Conservation (phyloP, 176 grass and related monocot genomes). For the Dactylis glomerata region DNA sequence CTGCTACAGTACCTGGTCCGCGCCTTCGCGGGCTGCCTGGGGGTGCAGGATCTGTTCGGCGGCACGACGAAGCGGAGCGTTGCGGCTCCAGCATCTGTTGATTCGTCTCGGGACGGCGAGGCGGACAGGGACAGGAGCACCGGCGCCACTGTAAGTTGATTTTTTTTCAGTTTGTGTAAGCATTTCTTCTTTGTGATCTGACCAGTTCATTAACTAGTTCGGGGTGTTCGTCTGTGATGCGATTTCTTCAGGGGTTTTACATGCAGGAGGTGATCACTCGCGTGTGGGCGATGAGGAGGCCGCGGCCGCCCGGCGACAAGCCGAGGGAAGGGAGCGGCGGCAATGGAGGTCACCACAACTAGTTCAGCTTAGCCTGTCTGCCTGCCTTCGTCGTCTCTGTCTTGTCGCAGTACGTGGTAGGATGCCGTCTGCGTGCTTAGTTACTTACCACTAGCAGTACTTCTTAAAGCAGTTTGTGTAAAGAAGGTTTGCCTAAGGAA, state of each 20-base stretch:
- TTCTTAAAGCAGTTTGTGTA: not conserved
- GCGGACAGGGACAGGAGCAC: not conserved
- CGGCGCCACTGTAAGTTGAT: conserved; percentile 30
- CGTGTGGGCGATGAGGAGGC: conserved; percentile 2
- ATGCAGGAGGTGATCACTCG: conserved; percentile 9
- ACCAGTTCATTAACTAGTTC: not conserved
- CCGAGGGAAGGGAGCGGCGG: conserved; percentile 40
- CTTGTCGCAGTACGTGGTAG: not conserved
- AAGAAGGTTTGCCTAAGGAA: not conserved
- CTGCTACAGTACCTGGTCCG: conserved; percentile 36
- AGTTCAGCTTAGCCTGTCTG: not conserved
- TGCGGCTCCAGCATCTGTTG: not conserved
- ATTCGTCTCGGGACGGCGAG: not conserved
- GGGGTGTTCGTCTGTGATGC: not conserved
- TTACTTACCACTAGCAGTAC: not conserved
- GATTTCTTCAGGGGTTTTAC: conserved; percentile 13
- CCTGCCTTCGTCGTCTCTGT: not conserved
- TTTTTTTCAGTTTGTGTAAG: not conserved
- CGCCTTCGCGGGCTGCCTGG: conserved; percentile 32
- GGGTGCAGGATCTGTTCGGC: not conserved
- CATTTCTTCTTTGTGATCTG: not conserved
- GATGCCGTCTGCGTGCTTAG: not conserved
- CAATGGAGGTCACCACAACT: conserved; percentile 28
- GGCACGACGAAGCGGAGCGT: not conserved
- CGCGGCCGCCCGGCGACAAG: not conserved